These are phyloP conservation scores for Angomonas deanei DNA, from an alignment of 208 protist species.

Conservation along the genomic window DNA sequence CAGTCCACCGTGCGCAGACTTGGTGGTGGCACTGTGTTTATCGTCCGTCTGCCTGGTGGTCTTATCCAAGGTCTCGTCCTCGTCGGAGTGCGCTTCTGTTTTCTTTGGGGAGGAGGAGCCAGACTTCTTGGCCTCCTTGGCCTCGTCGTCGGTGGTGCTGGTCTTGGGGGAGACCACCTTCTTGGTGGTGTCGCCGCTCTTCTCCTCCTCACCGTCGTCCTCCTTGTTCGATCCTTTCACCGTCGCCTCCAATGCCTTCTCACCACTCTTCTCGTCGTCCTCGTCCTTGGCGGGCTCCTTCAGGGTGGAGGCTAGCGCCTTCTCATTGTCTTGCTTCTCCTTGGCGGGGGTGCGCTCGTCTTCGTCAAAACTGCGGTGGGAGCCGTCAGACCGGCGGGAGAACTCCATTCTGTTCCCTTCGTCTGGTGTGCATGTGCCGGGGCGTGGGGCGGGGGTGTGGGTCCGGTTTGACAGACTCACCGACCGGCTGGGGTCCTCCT, in stretches of 20 bases:
- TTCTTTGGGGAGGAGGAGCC: neutral
- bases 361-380: neutral
- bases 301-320: too few relatives aligned
- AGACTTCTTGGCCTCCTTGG: neutral
- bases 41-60: neutral
- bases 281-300: neutral
- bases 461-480: neutral
- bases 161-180: neutral
- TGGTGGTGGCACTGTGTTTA: too few relatives aligned
- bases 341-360: neutral
- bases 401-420: neutral
- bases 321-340: neutral
- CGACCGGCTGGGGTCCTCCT: neutral
- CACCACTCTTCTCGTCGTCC: neutral
- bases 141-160: neutral
- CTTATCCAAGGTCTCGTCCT: neutral
- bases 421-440: too few relatives aligned
- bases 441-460: conserved; percentile 1
- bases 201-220: neutral
- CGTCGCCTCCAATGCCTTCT: neutral
- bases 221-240: neutral
- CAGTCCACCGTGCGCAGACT: neutral
- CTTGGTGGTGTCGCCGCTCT: neutral
- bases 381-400: neutral
- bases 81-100: neutral